A percentile compares a stretch with the other conserved stretches of the same genome.
Conservation (phyloP, 805 yeast species). For the Hanseniaspora osmophila region DNA sequence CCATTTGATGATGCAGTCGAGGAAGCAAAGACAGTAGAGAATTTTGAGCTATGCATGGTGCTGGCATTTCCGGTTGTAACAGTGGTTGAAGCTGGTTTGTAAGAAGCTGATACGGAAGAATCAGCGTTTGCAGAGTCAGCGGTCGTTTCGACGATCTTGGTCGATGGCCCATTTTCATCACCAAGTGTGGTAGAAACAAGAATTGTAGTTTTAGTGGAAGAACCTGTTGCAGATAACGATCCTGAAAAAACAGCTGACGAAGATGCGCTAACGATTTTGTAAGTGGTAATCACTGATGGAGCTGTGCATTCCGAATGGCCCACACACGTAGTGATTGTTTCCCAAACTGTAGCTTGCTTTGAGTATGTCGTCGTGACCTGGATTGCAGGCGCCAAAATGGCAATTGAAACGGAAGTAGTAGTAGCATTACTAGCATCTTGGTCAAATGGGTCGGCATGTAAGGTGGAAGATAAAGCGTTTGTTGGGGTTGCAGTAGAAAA, state of each 20-base stretch:
- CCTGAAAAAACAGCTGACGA: not conserved
- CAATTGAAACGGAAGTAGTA: constrained; percentile 5
- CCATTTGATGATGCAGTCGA: too few species aligned
- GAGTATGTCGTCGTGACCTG: not conserved
- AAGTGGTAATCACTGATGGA: not conserved
- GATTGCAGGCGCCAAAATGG: constrained; percentile 1
- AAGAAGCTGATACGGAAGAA: too few species aligned
- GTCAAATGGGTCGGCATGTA: not conserved
- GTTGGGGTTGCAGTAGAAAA: not conserved
- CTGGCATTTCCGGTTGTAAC: too few species aligned
- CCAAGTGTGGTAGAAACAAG: too few species aligned
- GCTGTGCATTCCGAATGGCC: not conserved
- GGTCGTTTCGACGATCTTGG: too few species aligned
- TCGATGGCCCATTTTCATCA: too few species aligned
- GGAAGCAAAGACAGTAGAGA: too few species aligned
- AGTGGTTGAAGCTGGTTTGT: too few species aligned
- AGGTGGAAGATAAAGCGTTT: not conserved
- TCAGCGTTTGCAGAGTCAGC: too few species aligned
- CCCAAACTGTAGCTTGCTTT: not conserved
- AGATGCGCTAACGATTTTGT: not conserved
- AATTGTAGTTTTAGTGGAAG: too few species aligned
- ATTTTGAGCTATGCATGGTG: too few species aligned
- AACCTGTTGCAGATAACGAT: not conserved
- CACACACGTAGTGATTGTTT: constrained; percentile 6
- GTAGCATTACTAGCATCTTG: constrained; percentile 6